Evolutionary conservation across 768 basidiomycete genomes (phyloP).

Genomic region (Trametes cinnabarina): DNA sequence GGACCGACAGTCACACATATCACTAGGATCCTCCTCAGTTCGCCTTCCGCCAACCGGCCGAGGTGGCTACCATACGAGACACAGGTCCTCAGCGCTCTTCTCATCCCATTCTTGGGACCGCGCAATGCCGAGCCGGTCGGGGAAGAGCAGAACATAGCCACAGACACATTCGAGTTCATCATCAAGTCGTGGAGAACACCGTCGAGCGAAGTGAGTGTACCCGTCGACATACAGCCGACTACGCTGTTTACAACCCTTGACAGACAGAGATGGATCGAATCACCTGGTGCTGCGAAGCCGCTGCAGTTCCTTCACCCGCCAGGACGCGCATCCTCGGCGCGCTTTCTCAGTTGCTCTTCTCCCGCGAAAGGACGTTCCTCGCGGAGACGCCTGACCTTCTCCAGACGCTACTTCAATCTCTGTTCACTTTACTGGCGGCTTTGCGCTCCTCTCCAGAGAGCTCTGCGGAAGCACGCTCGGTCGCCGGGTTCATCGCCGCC

Average conservation of each 20-base stretch:
- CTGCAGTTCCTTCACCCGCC: slow-evolving; percentile 40
- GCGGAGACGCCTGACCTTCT: slow-evolving; percentile 45
- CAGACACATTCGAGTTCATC: slow-evolving; percentile 61
- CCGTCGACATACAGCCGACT: background rate
- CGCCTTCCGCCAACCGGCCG: slow-evolving; percentile 27
- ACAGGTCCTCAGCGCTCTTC: slow-evolving; percentile 55
- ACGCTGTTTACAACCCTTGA: background rate
- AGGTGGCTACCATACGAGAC: slow-evolving; percentile 52
- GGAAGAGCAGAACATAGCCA: slow-evolving; percentile 52
- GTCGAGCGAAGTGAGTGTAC: slow-evolving; percentile 49
- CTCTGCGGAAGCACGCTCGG: slow-evolving; percentile 33
- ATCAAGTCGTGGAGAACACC: slow-evolving; percentile 53
- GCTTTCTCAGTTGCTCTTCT: slow-evolving; percentile 46
- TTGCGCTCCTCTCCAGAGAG: slow-evolving; percentile 29
- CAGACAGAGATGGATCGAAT: slow-evolving; percentile 55
- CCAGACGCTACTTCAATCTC: slow-evolving; percentile 49
- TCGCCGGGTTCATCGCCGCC: slow-evolving; percentile 44
- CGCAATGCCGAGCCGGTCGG: slow-evolving; percentile 38
- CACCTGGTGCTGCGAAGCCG: slow-evolving; percentile 71
- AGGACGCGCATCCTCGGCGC: slow-evolving; percentile 50
- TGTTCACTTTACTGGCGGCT: slow-evolving; percentile 50
- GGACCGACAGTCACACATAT: slow-evolving; percentile 44
- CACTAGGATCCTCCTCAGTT: slow-evolving; percentile 36
- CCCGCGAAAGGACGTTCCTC: slow-evolving; percentile 42
- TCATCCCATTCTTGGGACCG: slow-evolving; percentile 51